phyloP scores from a whole-genome alignment of 164 flowering plant genomes.

The Piper betle region DNA sequence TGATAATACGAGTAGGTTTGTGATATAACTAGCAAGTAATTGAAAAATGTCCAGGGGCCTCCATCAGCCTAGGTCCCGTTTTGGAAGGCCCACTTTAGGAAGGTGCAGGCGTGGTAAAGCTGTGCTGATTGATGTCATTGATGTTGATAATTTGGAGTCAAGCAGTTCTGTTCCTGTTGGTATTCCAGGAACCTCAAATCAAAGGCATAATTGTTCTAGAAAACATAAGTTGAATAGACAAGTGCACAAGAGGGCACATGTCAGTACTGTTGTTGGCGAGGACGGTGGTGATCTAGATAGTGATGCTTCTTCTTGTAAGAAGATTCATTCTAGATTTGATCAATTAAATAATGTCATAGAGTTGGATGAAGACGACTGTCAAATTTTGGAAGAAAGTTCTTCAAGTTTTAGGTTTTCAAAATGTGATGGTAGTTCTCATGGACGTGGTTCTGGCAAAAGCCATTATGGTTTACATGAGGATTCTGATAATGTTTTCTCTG shows the following conservation, averaged over 20 bases:
- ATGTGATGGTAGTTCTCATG: constrained; percentile 21
- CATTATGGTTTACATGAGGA: constrained; percentile 26
- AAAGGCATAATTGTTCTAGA: constrained; percentile 13
- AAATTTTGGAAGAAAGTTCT: constrained; percentile 11
- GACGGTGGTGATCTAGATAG: constrained; percentile 18
- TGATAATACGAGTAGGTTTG: too few relatives aligned
- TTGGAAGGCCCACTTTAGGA: constrained; percentile 15
- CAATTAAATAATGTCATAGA: constrained; percentile 9
- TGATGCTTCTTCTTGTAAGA: constrained; percentile 28
- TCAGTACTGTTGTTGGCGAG: constrained; percentile 54
- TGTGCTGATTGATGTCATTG: constrained; percentile 39
- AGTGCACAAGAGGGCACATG: constrained; percentile 14
- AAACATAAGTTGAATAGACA: constrained; percentile 8
- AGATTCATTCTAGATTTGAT: constrained; percentile 8
- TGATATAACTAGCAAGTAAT: too few relatives aligned
- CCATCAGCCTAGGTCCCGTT: constrained; percentile 13
- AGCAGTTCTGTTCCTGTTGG: constrained; percentile 22
- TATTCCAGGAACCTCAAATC: constrained; percentile 30
- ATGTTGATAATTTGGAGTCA: constrained; percentile 16
- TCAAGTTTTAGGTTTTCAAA: constrained; percentile 30
- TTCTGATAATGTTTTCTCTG: constrained; percentile 34
- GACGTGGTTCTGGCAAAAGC: constrained; percentile 20
- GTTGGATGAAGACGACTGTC: constrained; percentile 22
- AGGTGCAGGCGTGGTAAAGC: constrained; percentile 18
- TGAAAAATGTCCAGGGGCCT: constrained; percentile 11